phyloP scores from a whole-genome alignment of 441 rosid species.

The Eruca vesicaria region DNA sequence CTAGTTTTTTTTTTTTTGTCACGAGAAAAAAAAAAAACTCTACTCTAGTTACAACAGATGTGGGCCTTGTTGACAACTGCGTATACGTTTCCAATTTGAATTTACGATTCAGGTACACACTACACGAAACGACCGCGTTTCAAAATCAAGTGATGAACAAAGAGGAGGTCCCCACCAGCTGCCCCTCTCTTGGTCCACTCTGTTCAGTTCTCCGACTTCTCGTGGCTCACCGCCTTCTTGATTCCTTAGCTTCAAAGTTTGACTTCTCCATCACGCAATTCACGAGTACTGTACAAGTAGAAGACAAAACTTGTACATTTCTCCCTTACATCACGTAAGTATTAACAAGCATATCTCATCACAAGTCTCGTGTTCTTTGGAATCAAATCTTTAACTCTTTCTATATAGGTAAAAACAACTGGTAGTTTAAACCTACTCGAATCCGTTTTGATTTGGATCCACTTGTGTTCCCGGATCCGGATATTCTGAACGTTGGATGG shows the following conservation, averaged over 20 bases:
- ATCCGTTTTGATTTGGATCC: neutral
- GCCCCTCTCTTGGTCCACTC: conserved; percentile 9
- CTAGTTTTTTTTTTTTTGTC: too few species aligned
- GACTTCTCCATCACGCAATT: conserved; percentile 27
- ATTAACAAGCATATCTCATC: neutral
- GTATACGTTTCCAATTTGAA: too few species aligned
- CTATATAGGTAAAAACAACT: neutral
- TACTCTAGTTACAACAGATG: too few species aligned
- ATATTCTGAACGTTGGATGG: conserved; percentile 19
- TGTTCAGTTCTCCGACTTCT: neutral
- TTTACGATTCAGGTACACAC: too few species aligned
- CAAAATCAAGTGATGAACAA: neutral
- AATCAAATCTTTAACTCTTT: neutral
- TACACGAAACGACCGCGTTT: conserved; percentile 22
- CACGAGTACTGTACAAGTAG: neutral
- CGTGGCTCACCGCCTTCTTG: conserved; percentile 27
- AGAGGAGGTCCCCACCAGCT: neutral
- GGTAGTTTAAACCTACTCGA: neutral
- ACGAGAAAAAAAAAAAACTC: too few species aligned
- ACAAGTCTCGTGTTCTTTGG: neutral
- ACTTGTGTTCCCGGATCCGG: conserved; percentile 6
- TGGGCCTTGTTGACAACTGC: too few species aligned
- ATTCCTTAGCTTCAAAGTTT: conserved; percentile 5
- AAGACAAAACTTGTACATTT: conserved; percentile 9
- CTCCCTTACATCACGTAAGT: neutral